These are phyloP conservation scores for Salicornia ramosissima DNA, from an alignment of 148 eudicot species.

Conservation along the genomic window DNA sequence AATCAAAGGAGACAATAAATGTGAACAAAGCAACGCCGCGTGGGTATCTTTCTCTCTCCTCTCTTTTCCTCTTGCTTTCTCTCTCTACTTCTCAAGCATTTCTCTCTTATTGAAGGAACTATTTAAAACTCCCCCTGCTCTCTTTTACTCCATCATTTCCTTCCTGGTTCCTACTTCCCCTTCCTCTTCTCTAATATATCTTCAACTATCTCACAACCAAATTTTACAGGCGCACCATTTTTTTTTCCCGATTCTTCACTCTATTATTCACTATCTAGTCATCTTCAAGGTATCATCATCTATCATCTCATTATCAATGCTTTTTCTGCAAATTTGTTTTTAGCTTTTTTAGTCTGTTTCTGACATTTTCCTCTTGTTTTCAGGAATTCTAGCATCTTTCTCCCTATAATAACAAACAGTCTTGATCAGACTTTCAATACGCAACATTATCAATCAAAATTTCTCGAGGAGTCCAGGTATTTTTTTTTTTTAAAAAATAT, in stretches of 20 bases:
- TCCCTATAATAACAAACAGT: too few relatives aligned
- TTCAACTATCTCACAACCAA: background rate
- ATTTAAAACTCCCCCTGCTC: slow-evolving; percentile 21
- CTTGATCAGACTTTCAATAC: background rate
- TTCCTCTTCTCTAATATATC: background rate
- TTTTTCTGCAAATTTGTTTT: background rate
- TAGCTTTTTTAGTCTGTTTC: background rate
- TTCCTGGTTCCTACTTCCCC: background rate
- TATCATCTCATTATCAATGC: background rate
- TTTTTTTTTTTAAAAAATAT: too few relatives aligned
- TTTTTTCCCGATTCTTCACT: too few relatives aligned
- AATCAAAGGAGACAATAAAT: slow-evolving; percentile 27
- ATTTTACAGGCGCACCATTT: too few relatives aligned
- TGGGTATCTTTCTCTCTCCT: slow-evolving; percentile 15
- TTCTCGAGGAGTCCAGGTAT: too few relatives aligned
- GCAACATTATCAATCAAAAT: background rate
- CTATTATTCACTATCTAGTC: too few relatives aligned
- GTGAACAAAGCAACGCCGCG: slow-evolving; percentile 33
- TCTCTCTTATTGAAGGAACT: too few relatives aligned
- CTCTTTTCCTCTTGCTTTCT: background rate
- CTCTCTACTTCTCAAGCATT: too few relatives aligned
- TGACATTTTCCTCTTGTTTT: background rate
- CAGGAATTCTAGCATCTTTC: background rate
- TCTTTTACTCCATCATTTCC: background rate
- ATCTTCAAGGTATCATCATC: background rate